These are phyloP conservation scores for Cystofilobasidium ferigula DNA, from an alignment of 768 basidiomycete genomes.

Conservation along the genomic window DNA sequence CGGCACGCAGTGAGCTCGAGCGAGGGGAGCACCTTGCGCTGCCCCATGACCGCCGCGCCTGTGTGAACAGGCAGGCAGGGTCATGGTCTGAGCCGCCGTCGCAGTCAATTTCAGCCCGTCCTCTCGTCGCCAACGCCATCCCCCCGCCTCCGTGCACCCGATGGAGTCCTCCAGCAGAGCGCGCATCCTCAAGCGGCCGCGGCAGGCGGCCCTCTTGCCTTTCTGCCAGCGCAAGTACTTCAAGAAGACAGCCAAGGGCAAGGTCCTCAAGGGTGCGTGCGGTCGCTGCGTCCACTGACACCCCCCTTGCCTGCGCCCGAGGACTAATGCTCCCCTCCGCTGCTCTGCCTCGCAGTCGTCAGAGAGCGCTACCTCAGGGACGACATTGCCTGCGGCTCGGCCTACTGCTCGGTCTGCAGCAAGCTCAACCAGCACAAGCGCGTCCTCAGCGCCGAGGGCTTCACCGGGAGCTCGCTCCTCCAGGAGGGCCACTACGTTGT, in stretches of 20 bases:
- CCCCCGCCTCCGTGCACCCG: background rate
- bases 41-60: background rate
- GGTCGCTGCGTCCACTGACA: background rate
- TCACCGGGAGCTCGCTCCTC: conserved; percentile 23
- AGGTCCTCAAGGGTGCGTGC: conserved; percentile 73
- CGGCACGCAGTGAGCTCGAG: background rate
- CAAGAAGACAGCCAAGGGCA: conserved; percentile 88
- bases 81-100: background rate
- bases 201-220: conserved; percentile 31
- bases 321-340: background rate
- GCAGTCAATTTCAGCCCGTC: background rate
- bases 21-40: conserved; percentile 5
- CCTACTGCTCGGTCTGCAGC: conserved; percentile 54
- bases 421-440: conserved; percentile 36
- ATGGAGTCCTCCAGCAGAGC: conserved; percentile 27
- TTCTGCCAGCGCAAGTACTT: conserved; percentile 75
- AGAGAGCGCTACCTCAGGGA: conserved; percentile 87
- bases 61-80: background rate
- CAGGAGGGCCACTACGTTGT: conserved; percentile 56
- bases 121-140: background rate
- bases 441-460: conserved; percentile 53
- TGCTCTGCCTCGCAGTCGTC: conserved; percentile 48
- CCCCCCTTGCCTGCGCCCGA: background rate
- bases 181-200: conserved; percentile 38
- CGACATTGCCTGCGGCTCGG: conserved; percentile 78